These are phyloP conservation scores for Pythium dissotocum DNA, from an alignment of 352 stramenopile species.

Conservation along the genomic window DNA sequence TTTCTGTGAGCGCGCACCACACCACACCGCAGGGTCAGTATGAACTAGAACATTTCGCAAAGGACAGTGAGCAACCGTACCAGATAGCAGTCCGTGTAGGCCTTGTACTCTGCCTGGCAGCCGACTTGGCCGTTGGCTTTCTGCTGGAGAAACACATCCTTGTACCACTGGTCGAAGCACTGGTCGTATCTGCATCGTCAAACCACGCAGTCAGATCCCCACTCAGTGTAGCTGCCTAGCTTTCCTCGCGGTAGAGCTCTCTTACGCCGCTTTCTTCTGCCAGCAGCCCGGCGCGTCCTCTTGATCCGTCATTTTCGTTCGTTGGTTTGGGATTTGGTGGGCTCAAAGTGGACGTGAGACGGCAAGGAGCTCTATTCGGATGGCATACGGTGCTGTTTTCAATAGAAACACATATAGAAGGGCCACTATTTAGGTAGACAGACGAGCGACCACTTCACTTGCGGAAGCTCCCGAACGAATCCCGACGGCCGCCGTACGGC, in stretches of 20 bases:
- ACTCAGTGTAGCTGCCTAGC: not conserved
- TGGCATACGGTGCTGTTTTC: constrained; percentile 2
- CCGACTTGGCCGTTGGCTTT: constrained; percentile 71
- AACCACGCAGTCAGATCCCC: not conserved
- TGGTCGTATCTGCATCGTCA: constrained; percentile 58
- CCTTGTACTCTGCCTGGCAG: constrained; percentile 81
- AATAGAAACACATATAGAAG: constrained; percentile 31
- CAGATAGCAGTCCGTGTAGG: constrained; percentile 73
- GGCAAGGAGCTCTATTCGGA: constrained; percentile 14
- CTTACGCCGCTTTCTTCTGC: constrained; percentile 68
- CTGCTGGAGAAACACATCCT: constrained; percentile 80
- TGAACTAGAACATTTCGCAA: not conserved
- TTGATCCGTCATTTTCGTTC: constrained; percentile 20
- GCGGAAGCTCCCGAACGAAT: constrained; percentile 27
- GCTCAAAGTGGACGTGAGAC: not conserved
- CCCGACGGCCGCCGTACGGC: constrained; percentile 10
- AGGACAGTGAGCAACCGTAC: constrained; percentile 28
- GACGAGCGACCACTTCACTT: not conserved
- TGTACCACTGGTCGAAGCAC: constrained; percentile 90
- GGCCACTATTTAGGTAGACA: constrained; percentile 26
- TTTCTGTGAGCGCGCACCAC: constrained; percentile 35
- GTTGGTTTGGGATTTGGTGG: not conserved
- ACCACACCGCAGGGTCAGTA: not conserved
- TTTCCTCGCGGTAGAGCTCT: not conserved
- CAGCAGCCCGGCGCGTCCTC: constrained; percentile 59